phyloP scores from a whole-genome alignment of 1,139 yeast species.

The Lizanozyma gosingica region DNA sequence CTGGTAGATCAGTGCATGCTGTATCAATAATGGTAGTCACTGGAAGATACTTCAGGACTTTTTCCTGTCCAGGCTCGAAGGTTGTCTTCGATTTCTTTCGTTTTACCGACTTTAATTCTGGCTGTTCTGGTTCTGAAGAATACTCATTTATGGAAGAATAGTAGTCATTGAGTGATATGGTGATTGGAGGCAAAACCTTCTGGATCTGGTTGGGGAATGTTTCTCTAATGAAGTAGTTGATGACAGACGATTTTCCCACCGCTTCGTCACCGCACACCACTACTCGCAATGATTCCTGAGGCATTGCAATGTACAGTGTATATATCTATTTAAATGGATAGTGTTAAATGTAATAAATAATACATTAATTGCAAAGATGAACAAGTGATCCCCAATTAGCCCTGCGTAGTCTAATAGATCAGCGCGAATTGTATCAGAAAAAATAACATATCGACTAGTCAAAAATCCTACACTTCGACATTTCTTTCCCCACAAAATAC shows the following conservation, averaged over 20 bases:
- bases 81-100: slow-evolving; percentile 1
- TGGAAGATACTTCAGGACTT: slow-evolving; percentile 43
- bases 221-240: slow-evolving; percentile 75
- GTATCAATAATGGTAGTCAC: slow-evolving; percentile 74
- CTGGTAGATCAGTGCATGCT: slow-evolving; percentile 50
- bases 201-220: slow-evolving; percentile 68
- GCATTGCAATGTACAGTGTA: slow-evolving; percentile 14
- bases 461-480: no score
- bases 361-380: no score
- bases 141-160: slow-evolving; percentile 19
- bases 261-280: slow-evolving; percentile 96
- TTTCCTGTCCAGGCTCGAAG: slow-evolving; percentile 7
- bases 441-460: no score
- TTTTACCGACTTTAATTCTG: slow-evolving; percentile 1
- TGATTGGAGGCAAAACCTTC: slow-evolving; percentile 71
- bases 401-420: no score
- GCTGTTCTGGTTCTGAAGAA: slow-evolving; percentile 4
- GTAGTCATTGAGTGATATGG: slow-evolving; percentile 45
- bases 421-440: no score
- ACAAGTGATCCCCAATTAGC: no score
- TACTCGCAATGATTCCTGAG: slow-evolving; percentile 52
- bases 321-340: no score
- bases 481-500: no score
- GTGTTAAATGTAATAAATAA: no score
- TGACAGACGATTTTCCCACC: slow-evolving; percentile 73